phyloP scores from a whole-genome alignment of 306 rosid species.

The Morella rubra region DNA sequence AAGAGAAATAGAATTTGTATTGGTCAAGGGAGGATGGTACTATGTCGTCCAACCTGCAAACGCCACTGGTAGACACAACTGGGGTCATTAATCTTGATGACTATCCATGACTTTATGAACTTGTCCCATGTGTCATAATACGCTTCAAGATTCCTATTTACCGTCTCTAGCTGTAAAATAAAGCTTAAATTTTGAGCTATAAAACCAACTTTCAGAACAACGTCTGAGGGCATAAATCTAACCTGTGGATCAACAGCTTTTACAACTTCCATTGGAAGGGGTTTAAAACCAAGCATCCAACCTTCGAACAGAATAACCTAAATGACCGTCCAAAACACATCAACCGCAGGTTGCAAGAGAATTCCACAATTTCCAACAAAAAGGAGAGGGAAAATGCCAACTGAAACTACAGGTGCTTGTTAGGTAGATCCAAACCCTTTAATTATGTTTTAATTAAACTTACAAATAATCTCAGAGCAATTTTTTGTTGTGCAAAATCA shows the following conservation, averaged over 20 bases:
- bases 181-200: constrained; percentile 16
- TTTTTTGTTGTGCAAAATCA: not conserved
- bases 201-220: constrained; percentile 14
- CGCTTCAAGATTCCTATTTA: constrained; percentile 73
- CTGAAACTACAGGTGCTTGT: not conserved
- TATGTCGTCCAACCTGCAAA: constrained; percentile 54
- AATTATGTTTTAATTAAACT: not conserved
- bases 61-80: constrained; percentile 87
- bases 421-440: constrained; percentile 5
- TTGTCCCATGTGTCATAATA: constrained; percentile 93
- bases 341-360: not conserved
- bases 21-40: constrained; percentile 16
- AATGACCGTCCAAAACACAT: constrained; percentile 30
- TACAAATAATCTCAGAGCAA: not conserved
- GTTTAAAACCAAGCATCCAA: constrained; percentile 98
- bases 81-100: constrained; percentile 84
- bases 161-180: constrained; percentile 59
- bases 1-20: not conserved
- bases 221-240: constrained; percentile 14
- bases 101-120: constrained; percentile 77
- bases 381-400: constrained; percentile 10
- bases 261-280: constrained; percentile 66
- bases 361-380: not conserved
- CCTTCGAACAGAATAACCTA: constrained; percentile 91
- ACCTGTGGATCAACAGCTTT: constrained; percentile 85